Base-by-base conservation (phyloP, 768 basidiomycete genomes). In the Nidularia pulvinata region DNA sequence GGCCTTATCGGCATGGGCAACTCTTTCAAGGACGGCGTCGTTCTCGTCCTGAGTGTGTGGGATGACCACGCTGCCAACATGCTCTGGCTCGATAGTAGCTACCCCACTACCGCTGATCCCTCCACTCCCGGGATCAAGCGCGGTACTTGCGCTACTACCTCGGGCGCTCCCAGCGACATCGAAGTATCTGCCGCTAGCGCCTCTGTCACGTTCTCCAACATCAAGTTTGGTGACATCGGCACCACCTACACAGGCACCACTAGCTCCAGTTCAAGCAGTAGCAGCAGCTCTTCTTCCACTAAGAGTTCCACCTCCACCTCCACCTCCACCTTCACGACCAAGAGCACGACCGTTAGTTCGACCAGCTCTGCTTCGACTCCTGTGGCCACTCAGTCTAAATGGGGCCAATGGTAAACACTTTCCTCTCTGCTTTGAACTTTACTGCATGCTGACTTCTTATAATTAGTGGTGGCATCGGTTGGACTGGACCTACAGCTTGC, bases 21-120 rank as follows among this genome's bases (percentile, higher is more conserved):
- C 49, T 59, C 77, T 13, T 60, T 75, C 54, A 60, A 55, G 44
- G 59, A 63, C 25, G 77, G 77, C 30, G 70, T 76, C 64, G 78
- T 76, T 33, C 61, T 79, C 51, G 74, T 75, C 49, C 59, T 79
- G 39, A 42, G 39, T 4, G 39, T 42, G 39, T 42, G 39, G 39
- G 39, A 42, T 16, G 39, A 42, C 39, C 39, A 42, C 39, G 39
- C 39, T 16, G 39, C 39, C 39, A 42, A 42, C 39, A 42, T 42
- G 39, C 39, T 42, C 13, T 42, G 39, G 39, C 39, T 42, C 39
- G 39, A 42, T 4, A 42, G 39, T 4, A 42, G 16, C 39, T 42
- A 42, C 39, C 39, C 39, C 39, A 42, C 39, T 42, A 42, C 39
- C 16, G 39, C 39, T 4, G 39, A 42, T 42, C 13, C 39, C 16